Evolutionary conservation across 768 basidiomycete genomes (phyloP).

Genomic region (Tephrocybe sp.): DNA sequence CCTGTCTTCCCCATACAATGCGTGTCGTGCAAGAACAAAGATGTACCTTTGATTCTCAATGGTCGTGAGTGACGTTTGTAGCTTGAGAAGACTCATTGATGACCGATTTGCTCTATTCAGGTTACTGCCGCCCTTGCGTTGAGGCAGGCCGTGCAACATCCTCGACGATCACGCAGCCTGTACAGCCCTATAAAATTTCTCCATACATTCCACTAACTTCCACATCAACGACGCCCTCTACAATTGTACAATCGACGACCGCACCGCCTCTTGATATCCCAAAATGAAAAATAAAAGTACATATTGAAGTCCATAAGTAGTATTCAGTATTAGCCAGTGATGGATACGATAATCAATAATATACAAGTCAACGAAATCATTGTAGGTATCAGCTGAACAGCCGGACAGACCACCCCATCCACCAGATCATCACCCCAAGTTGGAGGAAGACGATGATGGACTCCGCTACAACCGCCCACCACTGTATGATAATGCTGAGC

Average conservation of each 20-base stretch:
- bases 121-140: constrained; percentile 69
- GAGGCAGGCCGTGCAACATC: constrained; percentile 45
- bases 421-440: constrained; percentile 65
- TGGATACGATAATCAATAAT: constrained; percentile 5
- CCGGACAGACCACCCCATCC: constrained; percentile 71
- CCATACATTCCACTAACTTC: constrained; percentile 4
- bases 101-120: constrained; percentile 31
- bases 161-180: constrained; percentile 4
- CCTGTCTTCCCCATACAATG: constrained; percentile 41
- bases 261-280: constrained; percentile 5
- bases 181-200: constrained; percentile 10
- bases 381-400: constrained; percentile 36
- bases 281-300: constrained; percentile 1
- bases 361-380: constrained; percentile 2
- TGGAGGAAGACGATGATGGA: constrained; percentile 56
- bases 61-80: constrained; percentile 53
- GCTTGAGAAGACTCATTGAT: background rate
- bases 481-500: constrained; percentile 64
- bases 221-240: background rate
- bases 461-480: constrained; percentile 66
- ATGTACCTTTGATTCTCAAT: constrained; percentile 76
- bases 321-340: background rate
- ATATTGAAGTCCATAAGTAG: background rate
- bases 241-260: background rate
- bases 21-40: constrained; percentile 58